Conservation (phyloP, 805 yeast genomes). For the Metschnikowia continentalis region DNA sequence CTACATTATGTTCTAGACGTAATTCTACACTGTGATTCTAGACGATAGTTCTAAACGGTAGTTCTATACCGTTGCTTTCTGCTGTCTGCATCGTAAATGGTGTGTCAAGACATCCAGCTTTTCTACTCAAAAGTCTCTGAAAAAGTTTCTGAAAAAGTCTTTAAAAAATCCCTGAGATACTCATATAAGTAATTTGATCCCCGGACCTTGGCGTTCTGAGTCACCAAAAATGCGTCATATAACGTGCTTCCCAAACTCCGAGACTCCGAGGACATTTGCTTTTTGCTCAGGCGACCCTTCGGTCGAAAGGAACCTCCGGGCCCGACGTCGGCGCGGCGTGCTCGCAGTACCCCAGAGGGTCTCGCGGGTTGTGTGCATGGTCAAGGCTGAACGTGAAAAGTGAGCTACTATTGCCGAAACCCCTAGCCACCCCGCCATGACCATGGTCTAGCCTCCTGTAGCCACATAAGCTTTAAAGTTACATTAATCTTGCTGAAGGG, state of each 20-base stretch:
- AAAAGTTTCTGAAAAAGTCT: too few relatives aligned
- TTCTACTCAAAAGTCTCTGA: too few relatives aligned
- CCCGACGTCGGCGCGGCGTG: constrained; percentile 5
- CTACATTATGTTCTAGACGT: too few relatives aligned
- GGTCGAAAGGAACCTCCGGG: constrained; percentile 7
- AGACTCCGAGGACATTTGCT: constrained; percentile 2
- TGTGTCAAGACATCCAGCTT: too few relatives aligned
- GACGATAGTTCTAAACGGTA: too few relatives aligned
- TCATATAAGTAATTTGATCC: too few relatives aligned
- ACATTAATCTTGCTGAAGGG: too few relatives aligned
- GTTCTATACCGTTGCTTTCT: too few relatives aligned
- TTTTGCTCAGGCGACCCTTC: background rate
- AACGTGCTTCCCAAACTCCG: constrained; percentile 1
- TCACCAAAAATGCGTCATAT: background rate
- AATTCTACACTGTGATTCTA: too few relatives aligned
- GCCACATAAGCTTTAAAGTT: too few relatives aligned
- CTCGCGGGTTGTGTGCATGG: constrained; percentile 1
- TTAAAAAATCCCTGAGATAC: too few relatives aligned
- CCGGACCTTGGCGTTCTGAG: background rate
- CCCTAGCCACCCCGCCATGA: background rate
- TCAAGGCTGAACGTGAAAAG: constrained; percentile 2
- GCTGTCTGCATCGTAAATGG: too few relatives aligned
- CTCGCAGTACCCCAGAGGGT: background rate
- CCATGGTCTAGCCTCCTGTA: background rate
- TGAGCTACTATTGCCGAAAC: background rate